These are phyloP conservation scores for Achlya hypogyna DNA, from an alignment of 352 stramenopile genomes.

Conservation along the genomic window DNA sequence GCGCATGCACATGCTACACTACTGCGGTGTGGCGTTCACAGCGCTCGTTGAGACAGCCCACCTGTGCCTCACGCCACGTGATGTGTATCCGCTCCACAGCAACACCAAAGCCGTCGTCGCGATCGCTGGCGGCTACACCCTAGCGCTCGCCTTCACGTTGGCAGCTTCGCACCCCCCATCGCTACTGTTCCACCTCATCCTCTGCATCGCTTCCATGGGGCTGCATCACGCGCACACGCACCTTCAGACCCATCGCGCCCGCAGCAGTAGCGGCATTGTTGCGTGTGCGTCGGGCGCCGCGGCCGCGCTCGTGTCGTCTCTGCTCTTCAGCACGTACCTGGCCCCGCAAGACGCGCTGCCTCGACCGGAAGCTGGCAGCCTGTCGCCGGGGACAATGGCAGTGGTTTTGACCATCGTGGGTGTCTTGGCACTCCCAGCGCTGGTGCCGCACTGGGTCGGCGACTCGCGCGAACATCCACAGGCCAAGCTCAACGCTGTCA, in stretches of 20 bases:
- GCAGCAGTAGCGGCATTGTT: neutral
- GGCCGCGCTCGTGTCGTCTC: neutral
- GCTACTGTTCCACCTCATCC: slow-evolving; percentile 9
- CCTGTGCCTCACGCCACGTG: neutral
- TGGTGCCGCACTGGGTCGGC: neutral
- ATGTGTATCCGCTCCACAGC: neutral
- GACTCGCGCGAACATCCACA: neutral
- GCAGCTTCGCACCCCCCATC: slow-evolving; percentile 5
- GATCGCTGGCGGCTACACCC: slow-evolving; percentile 5
- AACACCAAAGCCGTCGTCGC: neutral
- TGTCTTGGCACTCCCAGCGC: neutral
- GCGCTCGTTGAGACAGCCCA: slow-evolving; percentile 10
- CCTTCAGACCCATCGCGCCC: neutral
- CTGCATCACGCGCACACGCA: slow-evolving; percentile 1
- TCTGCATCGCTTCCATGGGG: slow-evolving; percentile 3
- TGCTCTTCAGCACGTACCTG: neutral
- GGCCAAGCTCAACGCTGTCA: neutral
- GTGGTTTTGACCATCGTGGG: neutral
- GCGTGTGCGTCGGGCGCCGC: neutral
- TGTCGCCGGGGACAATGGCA: neutral
- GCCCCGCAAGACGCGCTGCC: neutral
- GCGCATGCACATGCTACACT: slow-evolving; percentile 17
- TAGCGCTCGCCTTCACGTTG: slow-evolving; percentile 7
- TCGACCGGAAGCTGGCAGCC: neutral
- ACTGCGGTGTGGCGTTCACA: slow-evolving; percentile 10